A percentile compares a stretch with the other conserved stretches of the same genome.
Conservation (phyloP, 805 yeast species). For the Metschnikowia gelsemii region DNA sequence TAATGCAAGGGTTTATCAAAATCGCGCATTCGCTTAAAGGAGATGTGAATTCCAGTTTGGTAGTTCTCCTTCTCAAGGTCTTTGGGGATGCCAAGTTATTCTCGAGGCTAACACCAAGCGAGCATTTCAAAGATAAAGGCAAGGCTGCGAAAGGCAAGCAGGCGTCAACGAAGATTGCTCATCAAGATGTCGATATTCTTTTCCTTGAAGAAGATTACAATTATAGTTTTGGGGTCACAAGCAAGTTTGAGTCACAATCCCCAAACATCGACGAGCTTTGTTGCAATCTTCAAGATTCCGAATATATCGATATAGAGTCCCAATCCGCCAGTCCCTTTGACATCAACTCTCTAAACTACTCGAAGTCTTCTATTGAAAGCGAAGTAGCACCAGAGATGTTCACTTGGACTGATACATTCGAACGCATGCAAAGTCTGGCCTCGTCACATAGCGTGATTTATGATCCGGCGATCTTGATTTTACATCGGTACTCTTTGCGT, state of each 20-base stretch:
- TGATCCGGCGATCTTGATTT: constrained; percentile 33
- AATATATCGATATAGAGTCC: neutral
- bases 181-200: constrained; percentile 24
- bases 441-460: constrained; percentile 30
- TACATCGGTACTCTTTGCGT: constrained; percentile 26
- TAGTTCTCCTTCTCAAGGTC: constrained; percentile 37
- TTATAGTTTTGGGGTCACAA: constrained; percentile 53
- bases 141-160: constrained; percentile 23
- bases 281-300: neutral
- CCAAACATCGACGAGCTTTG: constrained; percentile 5
- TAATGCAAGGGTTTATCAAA: constrained; percentile 36
- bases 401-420: constrained; percentile 36
- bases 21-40: constrained; percentile 33
- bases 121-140: constrained; percentile 18
- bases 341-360: neutral
- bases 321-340: neutral
- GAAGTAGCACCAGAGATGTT: neutral
- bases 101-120: constrained; percentile 15
- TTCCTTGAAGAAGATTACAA: constrained; percentile 50
- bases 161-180: constrained; percentile 18
- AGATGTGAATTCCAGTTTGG: constrained; percentile 43
- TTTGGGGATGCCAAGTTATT: constrained; percentile 40
- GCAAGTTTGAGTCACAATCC: constrained; percentile 35
- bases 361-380: constrained; percentile 2
- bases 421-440: constrained; percentile 23